Evolutionary conservation across 805 yeast species (phyloP).

Genomic region (Cyberlindnera galapagoensis): DNA sequence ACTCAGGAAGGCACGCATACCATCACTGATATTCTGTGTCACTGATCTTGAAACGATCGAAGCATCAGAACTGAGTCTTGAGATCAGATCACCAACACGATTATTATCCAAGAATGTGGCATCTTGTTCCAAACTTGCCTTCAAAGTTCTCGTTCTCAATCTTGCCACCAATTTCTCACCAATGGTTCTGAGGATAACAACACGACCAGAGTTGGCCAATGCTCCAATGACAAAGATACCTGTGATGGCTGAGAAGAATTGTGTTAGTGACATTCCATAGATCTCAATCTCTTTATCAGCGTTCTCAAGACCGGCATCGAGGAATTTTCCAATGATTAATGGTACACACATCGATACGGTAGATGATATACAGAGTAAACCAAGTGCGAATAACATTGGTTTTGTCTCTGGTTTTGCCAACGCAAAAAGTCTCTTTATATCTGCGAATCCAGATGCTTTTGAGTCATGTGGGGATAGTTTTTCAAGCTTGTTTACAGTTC

Average conservation of each 20-base stretch:
- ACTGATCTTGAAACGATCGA: conserved; percentile 81
- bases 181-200: conserved; percentile 64
- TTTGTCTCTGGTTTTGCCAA: conserved; percentile 53
- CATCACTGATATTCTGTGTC: conserved; percentile 87
- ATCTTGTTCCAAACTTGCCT: conserved; percentile 76
- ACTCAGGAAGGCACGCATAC: conserved; percentile 75
- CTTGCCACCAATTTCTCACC: conserved; percentile 89
- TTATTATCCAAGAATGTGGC: conserved; percentile 85
- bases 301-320: conserved; percentile 43
- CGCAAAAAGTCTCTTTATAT: conserved; percentile 38
- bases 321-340: conserved; percentile 73
- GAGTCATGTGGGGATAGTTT: conserved; percentile 28
- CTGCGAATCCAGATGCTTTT: conserved; percentile 28
- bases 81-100: conserved; percentile 86
- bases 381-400: conserved; percentile 54
- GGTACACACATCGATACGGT: conserved; percentile 81
- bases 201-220: conserved; percentile 72
- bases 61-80: conserved; percentile 83
- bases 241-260: conserved; percentile 58
- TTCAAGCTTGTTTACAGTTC: background rate
- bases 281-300: conserved; percentile 27
- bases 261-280: conserved; percentile 54
- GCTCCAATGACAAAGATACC: conserved; percentile 69
- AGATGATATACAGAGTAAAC: conserved; percentile 62
- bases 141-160: conserved; percentile 68